A percentile compares a stretch with the other conserved stretches of the same genome.
phyloP scores from a whole-genome alignment of 208 protist genomes.

The Spongospora subterranea region DNA sequence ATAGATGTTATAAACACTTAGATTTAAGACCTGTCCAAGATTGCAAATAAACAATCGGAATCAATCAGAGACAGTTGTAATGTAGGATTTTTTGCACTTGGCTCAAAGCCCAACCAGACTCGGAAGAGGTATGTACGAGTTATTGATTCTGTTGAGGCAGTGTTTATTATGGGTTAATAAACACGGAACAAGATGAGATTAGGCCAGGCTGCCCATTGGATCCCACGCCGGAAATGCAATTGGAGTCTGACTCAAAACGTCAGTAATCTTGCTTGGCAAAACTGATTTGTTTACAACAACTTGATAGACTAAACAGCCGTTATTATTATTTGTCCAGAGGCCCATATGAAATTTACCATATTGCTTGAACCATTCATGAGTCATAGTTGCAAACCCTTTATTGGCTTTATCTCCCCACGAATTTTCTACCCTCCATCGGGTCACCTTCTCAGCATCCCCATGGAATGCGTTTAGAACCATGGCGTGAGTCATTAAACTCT shows the following conservation, averaged over 20 bases:
- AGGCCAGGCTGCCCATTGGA: conserved; percentile 70
- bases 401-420: conserved; percentile 66
- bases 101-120: no score
- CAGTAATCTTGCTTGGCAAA: background rate
- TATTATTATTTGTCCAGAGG: background rate
- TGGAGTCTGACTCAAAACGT: background rate
- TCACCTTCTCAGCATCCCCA: background rate
- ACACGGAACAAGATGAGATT: no score
- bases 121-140: no score
- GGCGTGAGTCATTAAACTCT: conserved; percentile 70
- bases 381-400: conserved; percentile 69
- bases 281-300: conserved; percentile 17
- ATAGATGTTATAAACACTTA: no score
- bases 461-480: conserved; percentile 46
- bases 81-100: no score
- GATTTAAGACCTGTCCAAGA: no score
- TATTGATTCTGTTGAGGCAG: no score
- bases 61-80: no score
- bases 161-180: no score
- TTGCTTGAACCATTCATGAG: conserved; percentile 70
- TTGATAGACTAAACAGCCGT: conserved; percentile 54
- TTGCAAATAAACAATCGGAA: no score
- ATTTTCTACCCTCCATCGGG: conserved; percentile 67
- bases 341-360: conserved; percentile 29
- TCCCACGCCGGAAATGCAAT: conserved; percentile 68